Evolutionary conservation across 495 filamentous ascomycete species (phyloP), one percentile per base, ranked within the genome.

Genomic region (Aspergillus coremiiformis): DNA sequence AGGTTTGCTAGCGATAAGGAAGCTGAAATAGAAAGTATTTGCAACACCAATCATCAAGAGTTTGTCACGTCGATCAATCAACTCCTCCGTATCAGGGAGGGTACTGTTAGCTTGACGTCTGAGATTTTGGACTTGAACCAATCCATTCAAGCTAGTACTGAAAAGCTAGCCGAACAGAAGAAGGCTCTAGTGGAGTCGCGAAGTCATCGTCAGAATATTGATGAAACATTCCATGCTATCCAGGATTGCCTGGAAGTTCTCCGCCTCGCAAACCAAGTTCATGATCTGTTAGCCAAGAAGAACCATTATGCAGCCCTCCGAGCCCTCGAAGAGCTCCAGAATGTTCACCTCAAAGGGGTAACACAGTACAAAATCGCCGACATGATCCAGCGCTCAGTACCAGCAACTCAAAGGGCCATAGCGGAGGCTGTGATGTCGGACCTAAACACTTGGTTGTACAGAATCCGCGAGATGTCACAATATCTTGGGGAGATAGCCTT

Each of bases 341-440:
- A 94, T 72, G 90, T 97, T 53, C 89, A 97, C 65, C 78, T 98
- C 32, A 91, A 90, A 59, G 89, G 90, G 53, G 85, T 95, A 10
- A 89, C 87, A 4, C 87, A 96, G 54, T 94, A 95, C 66, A 92
- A 95, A 65, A 87, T 99, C 49, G 94, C 94, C 21, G 88, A 95
- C 49, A 81, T 95, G 76, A 96, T 99, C 53, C 90, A 95, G 66
- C 87, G 87, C 59, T 96, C 90, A 0, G 89, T 97, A 4, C 93
- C 93, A 5, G 83, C 90, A 7, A 96, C 90, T 2, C 90, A 96
- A 62, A 88, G 85, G 56, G 82, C 91, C 23, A 95, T 99, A 49
- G 90, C 91, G 2, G 92, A 97, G 59, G 88, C 89, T 2, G 93
- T 99, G 51, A 96, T 96, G 94, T 85, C 82, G 1, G 93, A 99